Base-by-base conservation (phyloP, 2,329 filamentous ascomycete genomes). In the Alternaria hordeiaustralica region DNA sequence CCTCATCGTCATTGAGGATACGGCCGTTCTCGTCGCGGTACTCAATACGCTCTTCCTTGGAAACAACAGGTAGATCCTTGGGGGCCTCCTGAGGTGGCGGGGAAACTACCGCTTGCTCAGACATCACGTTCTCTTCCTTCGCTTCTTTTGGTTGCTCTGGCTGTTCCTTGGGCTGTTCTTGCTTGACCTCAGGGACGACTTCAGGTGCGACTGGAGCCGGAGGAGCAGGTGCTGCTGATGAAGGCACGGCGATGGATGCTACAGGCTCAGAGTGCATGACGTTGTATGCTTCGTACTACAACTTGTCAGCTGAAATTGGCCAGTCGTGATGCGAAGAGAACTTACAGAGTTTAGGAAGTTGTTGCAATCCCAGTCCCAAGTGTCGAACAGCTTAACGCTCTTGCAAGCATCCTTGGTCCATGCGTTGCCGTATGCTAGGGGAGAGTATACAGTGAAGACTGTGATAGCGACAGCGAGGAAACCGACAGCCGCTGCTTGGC, bases 281-380 rank as follows among this genome's bases (percentile, higher is more conserved):
- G 45, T 67, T 67, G 55, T 80, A 79, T 55, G 74, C 68, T 43
- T 78, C 76, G 60, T 80, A 78, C 73, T 78, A 20, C 6, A 18
- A 25, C 33, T 3, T 23, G 59, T 72, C 59, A 72, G 66, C 20
- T 36, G 30, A 12, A 8, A 43, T 8, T 33, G 25, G 46, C 61
- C 67, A 67, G 61, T 66, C 8, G 23, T 15, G 13, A 46, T 5
- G 11, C 26, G 10, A 15, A 30, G 26, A 13, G 36, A 51, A 90
- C 92, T 92, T 89, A 97, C 94, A 78, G 89, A 89, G 69, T 90
- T 90, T 72, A 91, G 85, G 84, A 99, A 99, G 64, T 88, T 94
- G 81, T 97, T 97, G 87, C 96, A 99, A 81, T 99, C 96, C 87
- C 95, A 99, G 79, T 99, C 96, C 96, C 96, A 99, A 2, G 89